Conservation (phyloP, 768 basidiomycete species). For the Rhizopogon salebrosus region DNA sequence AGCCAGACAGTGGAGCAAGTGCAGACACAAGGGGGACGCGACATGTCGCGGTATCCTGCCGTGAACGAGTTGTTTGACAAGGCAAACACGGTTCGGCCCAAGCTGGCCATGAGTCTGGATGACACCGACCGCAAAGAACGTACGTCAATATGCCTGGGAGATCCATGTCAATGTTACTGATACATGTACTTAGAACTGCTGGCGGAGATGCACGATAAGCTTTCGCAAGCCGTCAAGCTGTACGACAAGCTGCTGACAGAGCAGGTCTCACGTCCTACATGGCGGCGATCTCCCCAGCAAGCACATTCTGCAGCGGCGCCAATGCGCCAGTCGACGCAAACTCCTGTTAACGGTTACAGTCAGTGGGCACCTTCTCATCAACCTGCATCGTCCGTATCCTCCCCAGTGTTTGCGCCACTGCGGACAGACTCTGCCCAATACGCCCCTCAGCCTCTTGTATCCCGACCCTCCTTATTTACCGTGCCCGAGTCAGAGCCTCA, state of each 20-base stretch:
- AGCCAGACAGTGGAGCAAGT: constrained; percentile 86
- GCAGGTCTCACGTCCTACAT: constrained; percentile 69
- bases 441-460: constrained; percentile 11
- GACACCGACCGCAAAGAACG: constrained; percentile 85
- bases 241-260: constrained; percentile 87
- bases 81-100: constrained; percentile 72
- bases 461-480: constrained; percentile 24
- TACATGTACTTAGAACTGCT: constrained; percentile 58
- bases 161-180: not conserved
- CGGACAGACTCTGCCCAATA: constrained; percentile 15
- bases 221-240: constrained; percentile 86
- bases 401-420: constrained; percentile 15
- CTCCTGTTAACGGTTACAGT: constrained; percentile 28
- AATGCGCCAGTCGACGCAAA: constrained; percentile 4
- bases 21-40: constrained; percentile 68
- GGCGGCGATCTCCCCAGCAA: constrained; percentile 36
- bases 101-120: constrained; percentile 77
- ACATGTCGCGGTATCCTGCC: constrained; percentile 77
- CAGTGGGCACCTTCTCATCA: constrained; percentile 20
- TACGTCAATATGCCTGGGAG: constrained; percentile 31
- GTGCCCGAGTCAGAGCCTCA: constrained; percentile 24
- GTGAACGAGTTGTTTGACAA: constrained; percentile 83
- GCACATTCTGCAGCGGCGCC: not conserved
- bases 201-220: constrained; percentile 90
- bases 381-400: constrained; percentile 11